A percentile compares a stretch with the other conserved stretches of the same genome.
Evolutionary conservation across 495 filamentous ascomycete species (phyloP).

Genomic region (Penicillium nucicola): DNA sequence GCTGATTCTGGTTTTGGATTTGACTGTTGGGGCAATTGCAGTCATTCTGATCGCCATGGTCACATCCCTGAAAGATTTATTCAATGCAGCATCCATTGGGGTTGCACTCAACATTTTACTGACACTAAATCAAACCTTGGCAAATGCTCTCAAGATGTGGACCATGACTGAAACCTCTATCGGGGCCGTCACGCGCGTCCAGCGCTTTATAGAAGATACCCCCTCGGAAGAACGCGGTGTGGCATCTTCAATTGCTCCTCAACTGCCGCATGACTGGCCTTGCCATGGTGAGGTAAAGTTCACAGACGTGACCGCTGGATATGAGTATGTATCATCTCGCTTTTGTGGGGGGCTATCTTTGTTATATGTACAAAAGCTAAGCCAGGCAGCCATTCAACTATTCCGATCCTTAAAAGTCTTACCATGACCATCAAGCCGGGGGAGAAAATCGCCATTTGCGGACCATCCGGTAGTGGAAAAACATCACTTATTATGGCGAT

Average conservation of each 20-base stretch:
- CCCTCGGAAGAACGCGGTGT: slow-evolving; percentile 3
- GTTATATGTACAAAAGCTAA: too few relatives aligned
- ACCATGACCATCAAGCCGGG: not conserved
- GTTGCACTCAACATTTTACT: slow-evolving; percentile 60
- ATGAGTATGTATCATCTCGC: slow-evolving; percentile 1
- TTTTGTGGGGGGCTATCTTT: too few relatives aligned
- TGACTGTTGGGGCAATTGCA: slow-evolving; percentile 47
- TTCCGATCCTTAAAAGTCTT: too few relatives aligned
- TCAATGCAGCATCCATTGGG: slow-evolving; percentile 31
- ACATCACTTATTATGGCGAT: slow-evolving; percentile 36
- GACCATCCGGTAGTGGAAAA: slow-evolving; percentile 35
- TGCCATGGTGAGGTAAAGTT: slow-evolving; percentile 1
- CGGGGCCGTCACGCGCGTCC: slow-evolving; percentile 21
- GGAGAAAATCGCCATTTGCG: slow-evolving; percentile 7
- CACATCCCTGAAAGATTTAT: not conserved
- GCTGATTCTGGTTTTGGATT: slow-evolving; percentile 58
- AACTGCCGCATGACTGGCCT: not conserved
- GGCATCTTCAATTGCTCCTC: too few relatives aligned
- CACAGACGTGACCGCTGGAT: slow-evolving; percentile 2
- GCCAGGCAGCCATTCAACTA: too few relatives aligned
- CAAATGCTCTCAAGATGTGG: slow-evolving; percentile 39
- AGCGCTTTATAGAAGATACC: slow-evolving; percentile 13
- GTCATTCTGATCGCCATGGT: slow-evolving; percentile 53
- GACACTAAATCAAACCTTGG: slow-evolving; percentile 47
- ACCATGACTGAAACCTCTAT: slow-evolving; percentile 43